phyloP scores from a whole-genome alignment of 805 yeast genomes.

The Teunomyces panamensis region DNA sequence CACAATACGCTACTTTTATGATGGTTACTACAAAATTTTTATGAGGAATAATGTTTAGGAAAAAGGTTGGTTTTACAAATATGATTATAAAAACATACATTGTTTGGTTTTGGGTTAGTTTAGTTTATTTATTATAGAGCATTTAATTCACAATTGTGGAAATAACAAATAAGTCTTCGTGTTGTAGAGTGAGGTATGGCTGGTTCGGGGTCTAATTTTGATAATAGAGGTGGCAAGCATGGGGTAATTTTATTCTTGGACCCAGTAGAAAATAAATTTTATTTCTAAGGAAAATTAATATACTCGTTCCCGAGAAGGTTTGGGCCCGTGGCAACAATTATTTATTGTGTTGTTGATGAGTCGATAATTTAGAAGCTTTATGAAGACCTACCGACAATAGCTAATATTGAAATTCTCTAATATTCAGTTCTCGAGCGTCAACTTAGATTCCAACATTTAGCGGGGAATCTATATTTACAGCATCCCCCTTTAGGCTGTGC shows the following conservation, averaged over 20 bases:
- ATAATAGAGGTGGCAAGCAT: slow-evolving; percentile 4
- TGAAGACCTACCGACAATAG: neutral
- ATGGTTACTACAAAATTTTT: neutral
- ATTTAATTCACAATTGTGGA: neutral
- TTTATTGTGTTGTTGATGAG: neutral
- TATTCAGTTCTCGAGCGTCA: neutral
- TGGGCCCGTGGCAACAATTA: slow-evolving; percentile 3
- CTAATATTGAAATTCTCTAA: neutral
- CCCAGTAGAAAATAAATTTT: neutral
- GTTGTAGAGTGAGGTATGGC: neutral
- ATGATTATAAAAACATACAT: slow-evolving; percentile 2
- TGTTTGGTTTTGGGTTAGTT: slow-evolving; percentile 1
- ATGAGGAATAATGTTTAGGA: neutral
- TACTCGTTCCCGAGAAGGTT: neutral
- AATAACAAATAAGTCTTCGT: neutral
- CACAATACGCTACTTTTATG: neutral
- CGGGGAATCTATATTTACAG: neutral
- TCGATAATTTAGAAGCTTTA: neutral
- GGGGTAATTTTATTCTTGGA: slow-evolving; percentile 3
- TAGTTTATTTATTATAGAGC: slow-evolving; percentile 6
- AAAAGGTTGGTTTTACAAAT: slow-evolving; percentile 3
- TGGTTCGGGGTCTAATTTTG: neutral
- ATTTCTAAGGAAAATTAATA: neutral
- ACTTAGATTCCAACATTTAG: neutral
- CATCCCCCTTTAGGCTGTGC: neutral